Evolutionary conservation across 2,329 filamentous ascomycete species (phyloP).

Genomic region (Cladosporium sp.): DNA sequence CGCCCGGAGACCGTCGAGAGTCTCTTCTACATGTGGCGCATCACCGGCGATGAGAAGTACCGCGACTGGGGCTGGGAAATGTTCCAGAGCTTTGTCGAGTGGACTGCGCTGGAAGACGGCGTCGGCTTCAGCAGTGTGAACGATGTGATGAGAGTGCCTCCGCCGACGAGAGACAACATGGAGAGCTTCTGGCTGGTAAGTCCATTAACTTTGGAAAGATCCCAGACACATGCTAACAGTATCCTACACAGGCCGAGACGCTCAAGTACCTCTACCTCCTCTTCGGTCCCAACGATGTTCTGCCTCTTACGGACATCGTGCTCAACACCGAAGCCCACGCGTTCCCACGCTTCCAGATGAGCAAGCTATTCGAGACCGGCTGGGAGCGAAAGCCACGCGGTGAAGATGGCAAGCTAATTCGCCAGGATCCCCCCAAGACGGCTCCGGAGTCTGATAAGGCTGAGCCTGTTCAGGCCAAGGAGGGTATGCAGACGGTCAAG

Average conservation of each 20-base stretch:
- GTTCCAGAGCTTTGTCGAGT: slow-evolving; percentile 86
- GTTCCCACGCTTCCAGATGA: slow-evolving; percentile 82
- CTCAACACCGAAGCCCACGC: slow-evolving; percentile 96
- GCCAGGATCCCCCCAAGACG: not conserved
- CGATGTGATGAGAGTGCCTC: slow-evolving; percentile 72
- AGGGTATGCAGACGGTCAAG: slow-evolving; percentile 23
- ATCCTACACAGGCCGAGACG: slow-evolving; percentile 71
- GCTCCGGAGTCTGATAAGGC: slow-evolving; percentile 1
- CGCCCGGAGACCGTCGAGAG: slow-evolving; percentile 95
- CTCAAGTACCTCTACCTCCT: slow-evolving; percentile 97
- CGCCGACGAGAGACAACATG: slow-evolving; percentile 81
- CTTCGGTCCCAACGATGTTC: slow-evolving; percentile 78
- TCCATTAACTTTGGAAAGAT: slow-evolving; percentile 26
- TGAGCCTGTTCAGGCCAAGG: slow-evolving; percentile 19
- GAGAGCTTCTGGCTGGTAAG: slow-evolving; percentile 96
- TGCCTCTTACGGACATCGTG: slow-evolving; percentile 83
- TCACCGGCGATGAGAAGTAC: slow-evolving; percentile 86
- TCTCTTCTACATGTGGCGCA: slow-evolving; percentile 97
- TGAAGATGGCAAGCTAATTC: slow-evolving; percentile 26
- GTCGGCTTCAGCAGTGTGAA: slow-evolving; percentile 80
- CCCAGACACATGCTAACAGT: not conserved
- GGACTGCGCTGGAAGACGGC: slow-evolving; percentile 75
- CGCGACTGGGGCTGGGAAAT: slow-evolving; percentile 98
- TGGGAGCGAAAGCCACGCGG: slow-evolving; percentile 71
- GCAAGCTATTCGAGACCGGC: slow-evolving; percentile 73